Evolutionary conservation across 179 eudicot genomes (phyloP), one percentile per base, ranked within the genome.

Genomic region (Patellifolia procumbens): DNA sequence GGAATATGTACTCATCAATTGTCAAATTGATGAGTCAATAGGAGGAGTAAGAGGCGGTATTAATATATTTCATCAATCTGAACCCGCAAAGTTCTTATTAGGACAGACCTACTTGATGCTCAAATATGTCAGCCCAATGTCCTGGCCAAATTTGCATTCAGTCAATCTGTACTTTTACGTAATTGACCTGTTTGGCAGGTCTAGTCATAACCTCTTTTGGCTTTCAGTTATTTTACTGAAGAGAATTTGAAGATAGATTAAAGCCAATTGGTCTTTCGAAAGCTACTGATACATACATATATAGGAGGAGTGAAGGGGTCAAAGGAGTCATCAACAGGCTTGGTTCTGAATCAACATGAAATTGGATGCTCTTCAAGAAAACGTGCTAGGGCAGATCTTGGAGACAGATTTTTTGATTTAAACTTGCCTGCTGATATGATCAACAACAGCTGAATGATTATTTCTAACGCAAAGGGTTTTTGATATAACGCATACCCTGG

Each of bases 341-440:
- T 78, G 80, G 76, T 80, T 81, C 72, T 45, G 67, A 78, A 83
- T 61, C 75, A 81, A 72, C 79, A 29, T 28, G 84, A 68, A 81
- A 76, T 78, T 68, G 86, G 83, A 76, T 75, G 83, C 77, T 81
- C 88, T 58, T 80, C 79, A 28, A 73, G 78, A 64, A 82, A 82
- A 75, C 85, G 85, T 46, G 66, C 81, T 11, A 78, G 81, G 42
- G 68, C 68, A 84, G 86, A 72, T 60, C 55, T 73, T 22, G 83
- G 80, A 12, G 83, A 78, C 51, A 68, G 78, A 20, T 76, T 76
- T 79, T 85, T 85, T 79, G 88, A 85, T 81, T 64, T 85, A 79
- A 85, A 85, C 78, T 76, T 85, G 65, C 88, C 88, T 48, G 82
- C 86, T 26, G 86, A 83, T 53, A 62, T 76, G 84, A 60, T 79